Evolutionary conservation across 805 yeast species (phyloP).

Genomic region (Yarrowia porcina): DNA sequence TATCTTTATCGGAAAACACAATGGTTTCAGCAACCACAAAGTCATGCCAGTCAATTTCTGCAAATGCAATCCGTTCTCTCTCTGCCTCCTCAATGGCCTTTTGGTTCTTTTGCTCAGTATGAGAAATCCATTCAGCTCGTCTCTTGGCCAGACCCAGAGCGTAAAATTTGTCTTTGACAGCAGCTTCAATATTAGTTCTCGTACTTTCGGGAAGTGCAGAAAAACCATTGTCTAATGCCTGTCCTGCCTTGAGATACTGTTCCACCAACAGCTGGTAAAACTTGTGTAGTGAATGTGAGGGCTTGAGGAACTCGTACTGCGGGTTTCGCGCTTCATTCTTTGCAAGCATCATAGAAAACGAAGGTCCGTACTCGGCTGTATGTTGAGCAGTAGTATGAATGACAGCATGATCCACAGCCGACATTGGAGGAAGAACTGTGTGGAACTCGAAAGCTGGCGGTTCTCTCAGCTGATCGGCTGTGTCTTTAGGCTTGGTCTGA

Average conservation of each 20-base stretch:
- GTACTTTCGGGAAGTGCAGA: slow-evolving; percentile 26
- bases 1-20: slow-evolving; percentile 51
- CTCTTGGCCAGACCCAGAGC: slow-evolving; percentile 48
- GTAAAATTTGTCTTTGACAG: slow-evolving; percentile 36
- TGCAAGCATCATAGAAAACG: slow-evolving; percentile 43
- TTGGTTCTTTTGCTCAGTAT: slow-evolving; percentile 40
- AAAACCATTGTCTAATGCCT: slow-evolving; percentile 30
- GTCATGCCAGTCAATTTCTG: slow-evolving; percentile 84
- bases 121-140: slow-evolving; percentile 54
- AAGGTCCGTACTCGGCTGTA: slow-evolving; percentile 57
- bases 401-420: slow-evolving; percentile 62
- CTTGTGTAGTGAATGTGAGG: slow-evolving; percentile 56
- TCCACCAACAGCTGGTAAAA: slow-evolving; percentile 49
- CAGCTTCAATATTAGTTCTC: slow-evolving; percentile 33
- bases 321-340: slow-evolving; percentile 38
- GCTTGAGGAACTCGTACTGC: slow-evolving; percentile 66
- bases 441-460: slow-evolving; percentile 39
- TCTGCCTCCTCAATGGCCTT: slow-evolving; percentile 41
- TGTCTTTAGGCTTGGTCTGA: not conserved
- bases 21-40: slow-evolving; percentile 69
- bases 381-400: slow-evolving; percentile 70
- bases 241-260: slow-evolving; percentile 52
- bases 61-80: slow-evolving; percentile 53
- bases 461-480: slow-evolving; percentile 28
- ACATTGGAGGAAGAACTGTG: slow-evolving; percentile 43